These are phyloP conservation scores for Chlamydomonas incerta DNA, from an alignment of 139 green algal genomes.

Conservation along the genomic window DNA sequence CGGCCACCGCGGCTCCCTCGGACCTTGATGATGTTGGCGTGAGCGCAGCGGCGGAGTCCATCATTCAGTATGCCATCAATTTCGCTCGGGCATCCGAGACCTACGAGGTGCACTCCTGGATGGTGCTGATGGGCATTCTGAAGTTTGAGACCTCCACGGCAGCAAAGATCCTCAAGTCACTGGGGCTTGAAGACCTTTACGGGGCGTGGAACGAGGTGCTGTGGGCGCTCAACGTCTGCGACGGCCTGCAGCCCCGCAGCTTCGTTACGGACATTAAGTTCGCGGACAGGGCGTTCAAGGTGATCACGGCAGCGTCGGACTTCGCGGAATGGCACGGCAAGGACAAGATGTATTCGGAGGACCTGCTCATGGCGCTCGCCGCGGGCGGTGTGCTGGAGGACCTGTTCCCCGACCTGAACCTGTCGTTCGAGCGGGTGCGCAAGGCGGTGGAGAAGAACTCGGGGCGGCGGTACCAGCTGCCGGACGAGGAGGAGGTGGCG, in stretches of 20 bases:
- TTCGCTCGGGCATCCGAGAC: slow-evolving; percentile 57
- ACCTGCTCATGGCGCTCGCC: slow-evolving; percentile 70
- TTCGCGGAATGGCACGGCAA: slow-evolving; percentile 62
- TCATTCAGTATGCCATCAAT: slow-evolving; percentile 66
- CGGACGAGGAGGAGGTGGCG: slow-evolving; percentile 29
- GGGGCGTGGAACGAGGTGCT: slow-evolving; percentile 73
- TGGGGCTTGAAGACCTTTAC: slow-evolving; percentile 67
- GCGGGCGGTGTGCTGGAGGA: slow-evolving; percentile 55
- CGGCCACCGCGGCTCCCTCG: not conserved
- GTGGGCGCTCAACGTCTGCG: slow-evolving; percentile 65
- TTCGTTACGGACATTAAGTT: slow-evolving; percentile 55
- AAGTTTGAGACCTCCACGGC: slow-evolving; percentile 58
- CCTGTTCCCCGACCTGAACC: slow-evolving; percentile 68
- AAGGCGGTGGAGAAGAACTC: slow-evolving; percentile 56
- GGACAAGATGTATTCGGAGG: slow-evolving; percentile 62
- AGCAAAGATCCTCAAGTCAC: slow-evolving; percentile 45
- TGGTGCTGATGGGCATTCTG: slow-evolving; percentile 67
- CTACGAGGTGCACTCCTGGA: slow-evolving; percentile 69
- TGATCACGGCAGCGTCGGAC: slow-evolving; percentile 49
- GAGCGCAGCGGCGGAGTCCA: slow-evolving; percentile 14
- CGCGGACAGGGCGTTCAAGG: slow-evolving; percentile 48
- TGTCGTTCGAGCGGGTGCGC: slow-evolving; percentile 58
- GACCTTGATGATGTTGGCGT: slow-evolving; percentile 27
- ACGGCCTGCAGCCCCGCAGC: slow-evolving; percentile 58
- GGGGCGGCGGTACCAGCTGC: slow-evolving; percentile 53